Conservation (phyloP, 768 basidiomycete species). For the Paxillus rubicundulus region DNA sequence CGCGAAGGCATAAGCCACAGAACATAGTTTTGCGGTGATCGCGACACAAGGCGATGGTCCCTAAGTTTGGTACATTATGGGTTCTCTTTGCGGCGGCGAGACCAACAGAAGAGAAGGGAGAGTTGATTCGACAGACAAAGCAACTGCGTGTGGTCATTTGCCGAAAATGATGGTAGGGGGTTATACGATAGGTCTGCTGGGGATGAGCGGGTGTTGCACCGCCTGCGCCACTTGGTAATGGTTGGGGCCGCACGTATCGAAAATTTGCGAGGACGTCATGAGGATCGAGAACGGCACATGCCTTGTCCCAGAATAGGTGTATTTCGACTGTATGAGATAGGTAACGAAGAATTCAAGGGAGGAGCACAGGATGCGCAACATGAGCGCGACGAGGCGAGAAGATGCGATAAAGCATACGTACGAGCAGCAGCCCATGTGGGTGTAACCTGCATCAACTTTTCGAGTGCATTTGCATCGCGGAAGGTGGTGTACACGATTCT, state of each 20-base stretch:
- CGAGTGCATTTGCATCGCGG: conserved; percentile 60
- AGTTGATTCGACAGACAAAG: conserved; percentile 68
- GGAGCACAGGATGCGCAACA: conserved; percentile 6
- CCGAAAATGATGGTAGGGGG: conserved; percentile 62
- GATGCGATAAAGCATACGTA: conserved; percentile 35
- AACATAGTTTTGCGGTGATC: conserved; percentile 63
- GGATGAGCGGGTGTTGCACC: conserved; percentile 30
- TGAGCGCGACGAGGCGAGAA: conserved; percentile 7
- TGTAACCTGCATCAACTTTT: conserved; percentile 62
- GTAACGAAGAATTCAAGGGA: not conserved
- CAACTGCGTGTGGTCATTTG: conserved; percentile 55
- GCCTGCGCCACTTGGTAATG: conserved; percentile 25
- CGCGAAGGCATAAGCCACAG: conserved; percentile 70
- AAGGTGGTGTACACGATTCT: conserved; percentile 60
- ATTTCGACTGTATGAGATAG: conserved; percentile 50
- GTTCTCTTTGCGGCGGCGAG: conserved; percentile 50
- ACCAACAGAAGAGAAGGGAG: conserved; percentile 48
- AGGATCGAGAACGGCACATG: conserved; percentile 60
- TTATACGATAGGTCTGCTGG: conserved; percentile 37
- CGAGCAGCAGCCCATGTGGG: conserved; percentile 58
- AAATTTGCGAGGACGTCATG: conserved; percentile 51
- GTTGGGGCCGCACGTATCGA: conserved; percentile 43
- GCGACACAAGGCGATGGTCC: conserved; percentile 51
- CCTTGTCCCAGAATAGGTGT: conserved; percentile 71
- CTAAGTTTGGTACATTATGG: conserved; percentile 41